These are phyloP conservation scores for Lodderomyces theae DNA, from an alignment of 1,139 yeast species.

Conservation along the genomic window DNA sequence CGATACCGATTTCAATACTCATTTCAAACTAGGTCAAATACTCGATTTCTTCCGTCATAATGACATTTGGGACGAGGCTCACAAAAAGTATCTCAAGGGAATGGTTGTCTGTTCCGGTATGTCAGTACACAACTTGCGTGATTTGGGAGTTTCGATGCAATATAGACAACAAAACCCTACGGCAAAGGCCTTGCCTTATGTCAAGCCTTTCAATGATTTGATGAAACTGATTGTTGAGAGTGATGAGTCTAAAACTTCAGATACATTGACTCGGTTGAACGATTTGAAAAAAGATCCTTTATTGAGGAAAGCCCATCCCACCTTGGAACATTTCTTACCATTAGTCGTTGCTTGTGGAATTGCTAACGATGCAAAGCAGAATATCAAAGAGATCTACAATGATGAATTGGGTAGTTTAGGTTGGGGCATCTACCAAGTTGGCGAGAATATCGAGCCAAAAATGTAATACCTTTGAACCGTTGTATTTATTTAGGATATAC, in stretches of 20 bases:
- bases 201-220: constrained; percentile 46
- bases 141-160: constrained; percentile 29
- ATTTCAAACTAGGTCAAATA: constrained; percentile 55
- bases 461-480: not conserved
- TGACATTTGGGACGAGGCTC: constrained; percentile 30
- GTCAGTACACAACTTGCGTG: constrained; percentile 73
- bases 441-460: constrained; percentile 12
- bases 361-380: constrained; percentile 29
- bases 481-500: not conserved
- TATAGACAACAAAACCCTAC: constrained; percentile 13
- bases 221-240: constrained; percentile 38
- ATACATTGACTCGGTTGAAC: constrained; percentile 14
- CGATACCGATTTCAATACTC: constrained; percentile 45
- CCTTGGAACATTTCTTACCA: constrained; percentile 72
- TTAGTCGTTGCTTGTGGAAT: constrained; percentile 67
- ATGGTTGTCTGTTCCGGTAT: constrained; percentile 66
- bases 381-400: constrained; percentile 46
- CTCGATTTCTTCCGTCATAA: constrained; percentile 51
- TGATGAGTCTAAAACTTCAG: constrained; percentile 4
- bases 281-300: constrained; percentile 24
- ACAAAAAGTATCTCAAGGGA: constrained; percentile 36
- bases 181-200: constrained; percentile 44
- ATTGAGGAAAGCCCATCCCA: constrained; percentile 62
- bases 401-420: constrained; percentile 50
- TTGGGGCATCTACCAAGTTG: constrained; percentile 64